These are phyloP conservation scores for Pistacia atlantica DNA, from an alignment of 345 rosid species.

Conservation along the genomic window DNA sequence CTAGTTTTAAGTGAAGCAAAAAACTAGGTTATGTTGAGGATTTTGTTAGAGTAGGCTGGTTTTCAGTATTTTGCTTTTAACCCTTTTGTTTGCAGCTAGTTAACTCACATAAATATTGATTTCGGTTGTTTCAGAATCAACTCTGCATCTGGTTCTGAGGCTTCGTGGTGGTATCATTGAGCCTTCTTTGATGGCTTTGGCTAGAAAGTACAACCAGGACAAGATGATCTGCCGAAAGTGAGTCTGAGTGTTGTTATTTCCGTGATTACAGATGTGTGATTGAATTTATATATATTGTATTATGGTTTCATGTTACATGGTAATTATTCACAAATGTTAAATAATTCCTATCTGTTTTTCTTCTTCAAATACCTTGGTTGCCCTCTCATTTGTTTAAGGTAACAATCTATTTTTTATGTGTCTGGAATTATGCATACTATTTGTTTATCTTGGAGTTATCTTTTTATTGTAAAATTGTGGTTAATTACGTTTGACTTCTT, in stretches of 20 bases:
- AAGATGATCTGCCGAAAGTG: slow-evolving; percentile 85
- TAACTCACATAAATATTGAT: neutral
- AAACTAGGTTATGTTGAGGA: neutral
- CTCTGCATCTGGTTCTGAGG: slow-evolving; percentile 74
- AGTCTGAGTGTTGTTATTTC: slow-evolving; percentile 16
- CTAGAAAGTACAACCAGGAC: slow-evolving; percentile 71
- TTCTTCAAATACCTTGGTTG: neutral
- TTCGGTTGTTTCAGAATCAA: slow-evolving; percentile 46
- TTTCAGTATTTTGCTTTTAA: no score
- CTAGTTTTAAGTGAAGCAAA: neutral
- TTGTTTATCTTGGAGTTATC: neutral
- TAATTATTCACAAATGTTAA: neutral
- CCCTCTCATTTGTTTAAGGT: neutral
- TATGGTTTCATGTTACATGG: neutral
- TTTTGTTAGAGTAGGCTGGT: no score
- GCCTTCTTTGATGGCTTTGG: slow-evolving; percentile 74
- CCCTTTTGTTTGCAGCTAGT: no score
- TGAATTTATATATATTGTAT: neutral
- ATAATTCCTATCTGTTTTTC: neutral
- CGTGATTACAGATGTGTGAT: neutral
- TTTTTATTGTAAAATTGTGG: neutral
- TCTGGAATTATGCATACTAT: no score
- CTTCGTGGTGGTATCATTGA: slow-evolving; percentile 81
- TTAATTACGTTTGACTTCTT: neutral
- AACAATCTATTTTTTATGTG: neutral